phyloP scores from a whole-genome alignment of 805 yeast genomes.

The Pachysolen tannophilus region DNA sequence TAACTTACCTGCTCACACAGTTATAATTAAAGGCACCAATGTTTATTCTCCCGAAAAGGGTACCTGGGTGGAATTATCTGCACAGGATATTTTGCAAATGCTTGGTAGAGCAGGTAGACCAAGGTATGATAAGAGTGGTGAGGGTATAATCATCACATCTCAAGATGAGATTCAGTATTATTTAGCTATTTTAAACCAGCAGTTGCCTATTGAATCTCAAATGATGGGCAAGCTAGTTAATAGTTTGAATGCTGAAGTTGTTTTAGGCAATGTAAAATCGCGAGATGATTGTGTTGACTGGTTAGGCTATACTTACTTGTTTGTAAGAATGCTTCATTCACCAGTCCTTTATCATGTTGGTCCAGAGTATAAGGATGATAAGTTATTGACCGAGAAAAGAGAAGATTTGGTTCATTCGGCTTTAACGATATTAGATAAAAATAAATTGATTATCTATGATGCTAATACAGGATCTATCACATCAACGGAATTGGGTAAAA shows the following conservation, averaged over 20 bases:
- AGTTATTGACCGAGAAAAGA: conserved; percentile 41
- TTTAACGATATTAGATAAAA: conserved; percentile 43
- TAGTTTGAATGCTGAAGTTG: conserved; percentile 80
- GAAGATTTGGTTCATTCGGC: conserved; percentile 74
- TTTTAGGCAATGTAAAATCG: conserved; percentile 53
- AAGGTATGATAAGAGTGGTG: conserved; percentile 84
- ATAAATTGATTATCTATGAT: conserved; percentile 57
- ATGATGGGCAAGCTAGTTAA: conserved; percentile 65
- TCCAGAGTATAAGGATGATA: conserved; percentile 48
- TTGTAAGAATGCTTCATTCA: conserved; percentile 65
- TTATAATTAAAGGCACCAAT: conserved; percentile 87
- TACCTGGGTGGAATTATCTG: conserved; percentile 82
- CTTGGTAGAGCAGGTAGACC: conserved; percentile 99
- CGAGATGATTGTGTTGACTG: conserved; percentile 68
- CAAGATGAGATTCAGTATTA: conserved; percentile 83
- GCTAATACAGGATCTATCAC: conserved; percentile 35
- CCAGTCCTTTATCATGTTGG: conserved; percentile 76
- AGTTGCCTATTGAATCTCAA: conserved; percentile 88
- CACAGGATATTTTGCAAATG: conserved; percentile 95
- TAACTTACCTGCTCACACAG: conserved; percentile 91
- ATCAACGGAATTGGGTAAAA: conserved; percentile 67
- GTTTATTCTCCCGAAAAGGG: conserved; percentile 89
- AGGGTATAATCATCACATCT: conserved; percentile 86
- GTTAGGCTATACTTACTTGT: conserved; percentile 74
- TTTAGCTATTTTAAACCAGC: conserved; percentile 84